Evolutionary conservation across 2,329 filamentous ascomycete genomes (phyloP).

Genomic region (Metarhizium brunneum): DNA sequence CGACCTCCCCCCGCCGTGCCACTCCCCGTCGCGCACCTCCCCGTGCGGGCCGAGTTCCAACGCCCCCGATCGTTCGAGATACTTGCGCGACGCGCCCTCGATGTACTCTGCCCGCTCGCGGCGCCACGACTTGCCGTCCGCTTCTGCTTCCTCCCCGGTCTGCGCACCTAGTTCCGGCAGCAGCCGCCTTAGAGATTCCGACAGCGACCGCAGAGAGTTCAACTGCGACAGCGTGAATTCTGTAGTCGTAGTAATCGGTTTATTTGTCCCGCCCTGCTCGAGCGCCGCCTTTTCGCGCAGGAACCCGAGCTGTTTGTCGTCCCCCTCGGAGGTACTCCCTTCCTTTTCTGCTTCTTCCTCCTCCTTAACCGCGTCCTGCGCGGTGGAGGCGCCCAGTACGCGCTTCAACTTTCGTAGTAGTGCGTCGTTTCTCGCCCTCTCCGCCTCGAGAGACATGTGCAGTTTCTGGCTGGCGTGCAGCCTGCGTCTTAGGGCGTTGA

Average conservation of each 20-base stretch:
- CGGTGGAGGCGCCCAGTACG: constrained; percentile 23
- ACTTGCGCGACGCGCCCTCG: constrained; percentile 66
- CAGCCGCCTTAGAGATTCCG: constrained; percentile 50
- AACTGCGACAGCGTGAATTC: constrained; percentile 77
- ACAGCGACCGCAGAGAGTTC: constrained; percentile 64
- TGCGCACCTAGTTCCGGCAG: constrained; percentile 46
- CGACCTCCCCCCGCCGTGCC: constrained; percentile 45
- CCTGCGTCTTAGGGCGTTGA: constrained; percentile 64
- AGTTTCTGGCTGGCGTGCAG: constrained; percentile 72
- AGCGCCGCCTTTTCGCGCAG: constrained; percentile 44
- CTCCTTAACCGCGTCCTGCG: constrained; percentile 8
- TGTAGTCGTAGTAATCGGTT: constrained; percentile 59
- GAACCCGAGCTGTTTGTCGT: constrained; percentile 39
- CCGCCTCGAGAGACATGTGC: constrained; percentile 58
- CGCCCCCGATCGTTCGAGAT: constrained; percentile 62
- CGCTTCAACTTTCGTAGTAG: constrained; percentile 55
- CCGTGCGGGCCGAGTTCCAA: constrained; percentile 54
- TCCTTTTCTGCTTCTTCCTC: constrained; percentile 1
- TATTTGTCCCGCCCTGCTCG: constrained; percentile 37
- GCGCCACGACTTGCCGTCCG: constrained; percentile 42
- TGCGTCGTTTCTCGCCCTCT: constrained; percentile 62
- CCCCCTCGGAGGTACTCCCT: constrained; percentile 1
- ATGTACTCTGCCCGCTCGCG: constrained; percentile 73
- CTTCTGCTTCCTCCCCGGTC: constrained; percentile 17
- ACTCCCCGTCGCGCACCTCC: constrained; percentile 56